Percentiles rank a stretch among this genome's conserved stretches.
Evolutionary conservation across 257 asterid genomes (phyloP).

Genomic region (Orobanche coerulescens): DNA sequence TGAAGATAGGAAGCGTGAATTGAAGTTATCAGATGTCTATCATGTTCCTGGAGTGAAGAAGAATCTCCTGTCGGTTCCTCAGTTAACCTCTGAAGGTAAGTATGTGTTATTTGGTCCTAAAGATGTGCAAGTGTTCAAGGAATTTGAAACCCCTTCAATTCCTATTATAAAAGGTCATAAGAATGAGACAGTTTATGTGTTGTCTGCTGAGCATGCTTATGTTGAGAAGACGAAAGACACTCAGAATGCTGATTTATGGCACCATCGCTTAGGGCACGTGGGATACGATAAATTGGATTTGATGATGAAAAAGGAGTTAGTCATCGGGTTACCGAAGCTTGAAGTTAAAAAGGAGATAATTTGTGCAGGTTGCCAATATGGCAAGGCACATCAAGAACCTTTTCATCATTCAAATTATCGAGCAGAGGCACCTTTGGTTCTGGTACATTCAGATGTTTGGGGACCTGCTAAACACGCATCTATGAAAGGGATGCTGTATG

Average conservation of each 20-base stretch:
- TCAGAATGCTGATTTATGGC: conserved; percentile 13
- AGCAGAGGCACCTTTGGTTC: too few relatives aligned
- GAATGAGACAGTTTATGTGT: background rate
- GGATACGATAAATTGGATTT: background rate
- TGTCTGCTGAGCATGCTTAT: conserved; percentile 7
- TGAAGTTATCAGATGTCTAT: background rate
- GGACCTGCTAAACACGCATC: conserved; percentile 11
- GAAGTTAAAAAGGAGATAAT: background rate
- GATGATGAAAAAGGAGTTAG: conserved; percentile 6
- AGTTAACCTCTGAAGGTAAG: conserved; percentile 15
- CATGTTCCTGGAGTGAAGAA: background rate
- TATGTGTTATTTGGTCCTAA: conserved; percentile 24
- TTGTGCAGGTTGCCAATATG: background rate
- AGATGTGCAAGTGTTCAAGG: conserved; percentile 6
- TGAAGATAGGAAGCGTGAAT: background rate
- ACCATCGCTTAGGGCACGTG: conserved; percentile 11
- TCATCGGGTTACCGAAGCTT: conserved; percentile 14
- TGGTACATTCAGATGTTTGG: too few relatives aligned
- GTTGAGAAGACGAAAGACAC: conserved; percentile 12
- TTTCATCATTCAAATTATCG: too few relatives aligned
- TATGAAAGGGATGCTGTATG: background rate
- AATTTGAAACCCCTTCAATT: background rate
- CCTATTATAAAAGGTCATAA: background rate
- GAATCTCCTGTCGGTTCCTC: background rate
- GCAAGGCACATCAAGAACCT: background rate